A percentile compares a stretch with the other conserved stretches of the same genome.
phyloP scores from a whole-genome alignment of 192 early-diverging fungal species.

The Lobulomyces angularis region DNA sequence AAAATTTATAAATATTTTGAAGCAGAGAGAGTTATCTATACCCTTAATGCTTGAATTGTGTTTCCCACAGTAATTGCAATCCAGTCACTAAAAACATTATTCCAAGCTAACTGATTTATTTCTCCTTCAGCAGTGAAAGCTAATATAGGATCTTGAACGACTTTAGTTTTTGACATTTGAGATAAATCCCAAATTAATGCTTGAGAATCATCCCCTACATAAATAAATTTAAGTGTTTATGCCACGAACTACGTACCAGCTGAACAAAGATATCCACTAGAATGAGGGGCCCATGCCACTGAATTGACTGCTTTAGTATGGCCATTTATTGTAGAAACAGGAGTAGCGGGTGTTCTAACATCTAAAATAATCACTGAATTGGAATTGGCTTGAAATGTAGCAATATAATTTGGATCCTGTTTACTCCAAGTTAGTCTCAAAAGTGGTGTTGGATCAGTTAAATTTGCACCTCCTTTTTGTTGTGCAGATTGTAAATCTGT shows the following conservation, averaged over 20 bases:
- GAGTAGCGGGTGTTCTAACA: conserved; percentile 75
- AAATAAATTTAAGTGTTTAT: conserved; percentile 1
- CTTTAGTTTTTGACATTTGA: conserved; percentile 12
- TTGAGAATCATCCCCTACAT: conserved; percentile 72
- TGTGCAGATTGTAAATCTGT: conserved; percentile 14
- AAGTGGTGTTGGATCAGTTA: conserved; percentile 42
- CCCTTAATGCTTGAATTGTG: conserved; percentile 70
- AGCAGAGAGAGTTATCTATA: no score
- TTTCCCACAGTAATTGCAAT: conserved; percentile 75
- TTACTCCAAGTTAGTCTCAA: conserved; percentile 82
- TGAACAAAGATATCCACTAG: conserved; percentile 66
- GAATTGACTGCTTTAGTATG: conserved; percentile 69
- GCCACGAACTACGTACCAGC: conserved; percentile 42
- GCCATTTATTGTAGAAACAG: conserved; percentile 67
- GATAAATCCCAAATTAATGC: conserved; percentile 87
- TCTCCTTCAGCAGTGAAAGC: conserved; percentile 63
- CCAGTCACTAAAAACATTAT: conserved; percentile 66
- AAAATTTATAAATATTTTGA: no score
- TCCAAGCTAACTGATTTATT: conserved; percentile 80
- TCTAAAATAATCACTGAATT: conserved; percentile 76
- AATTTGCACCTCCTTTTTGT: conserved; percentile 2
- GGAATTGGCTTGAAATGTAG: conserved; percentile 81
- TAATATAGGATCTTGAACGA: conserved; percentile 49
- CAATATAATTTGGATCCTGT: conserved; percentile 79
- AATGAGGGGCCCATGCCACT: conserved; percentile 78